Evolutionary conservation across 345 rosid species (phyloP).

Genomic region (Adansonia digitata): DNA sequence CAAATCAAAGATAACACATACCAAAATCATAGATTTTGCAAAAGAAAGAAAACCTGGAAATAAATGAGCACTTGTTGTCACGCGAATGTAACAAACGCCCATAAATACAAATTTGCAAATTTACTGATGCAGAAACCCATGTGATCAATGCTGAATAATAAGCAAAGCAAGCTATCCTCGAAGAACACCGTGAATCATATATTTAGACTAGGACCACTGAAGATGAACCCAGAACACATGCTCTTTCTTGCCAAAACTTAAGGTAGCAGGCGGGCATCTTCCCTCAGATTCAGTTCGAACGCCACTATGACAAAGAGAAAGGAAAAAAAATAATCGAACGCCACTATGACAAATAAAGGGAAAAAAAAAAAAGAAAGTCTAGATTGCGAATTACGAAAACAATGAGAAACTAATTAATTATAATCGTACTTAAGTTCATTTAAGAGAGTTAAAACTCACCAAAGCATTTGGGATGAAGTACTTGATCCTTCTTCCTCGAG

Average conservation of each 20-base stretch:
- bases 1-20: not conserved
- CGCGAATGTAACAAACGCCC: not conserved
- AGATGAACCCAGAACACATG: not conserved
- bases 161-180: not conserved
- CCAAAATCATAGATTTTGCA: not conserved
- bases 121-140: not conserved
- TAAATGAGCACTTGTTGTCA: not conserved
- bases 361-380: too few species aligned
- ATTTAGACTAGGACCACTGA: not conserved
- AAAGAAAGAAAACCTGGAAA: not conserved
- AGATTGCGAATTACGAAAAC: not conserved
- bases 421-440: not conserved
- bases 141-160: not conserved
- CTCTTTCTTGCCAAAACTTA: not conserved
- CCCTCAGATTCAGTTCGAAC: not conserved
- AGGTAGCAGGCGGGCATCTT: not conserved
- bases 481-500: not conserved
- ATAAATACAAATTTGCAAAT: not conserved
- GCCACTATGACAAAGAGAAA: not conserved
- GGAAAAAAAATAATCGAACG: too few species aligned
- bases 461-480: too few species aligned
- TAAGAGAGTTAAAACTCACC: not conserved
- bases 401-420: not conserved
- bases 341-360: not conserved
- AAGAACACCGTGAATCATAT: not conserved